A percentile compares a stretch with the other conserved stretches of the same genome.
These are phyloP conservation scores for Aspergillus tanneri DNA, from an alignment of 2,329 filamentous ascomycete genomes.

Conservation along the genomic window DNA sequence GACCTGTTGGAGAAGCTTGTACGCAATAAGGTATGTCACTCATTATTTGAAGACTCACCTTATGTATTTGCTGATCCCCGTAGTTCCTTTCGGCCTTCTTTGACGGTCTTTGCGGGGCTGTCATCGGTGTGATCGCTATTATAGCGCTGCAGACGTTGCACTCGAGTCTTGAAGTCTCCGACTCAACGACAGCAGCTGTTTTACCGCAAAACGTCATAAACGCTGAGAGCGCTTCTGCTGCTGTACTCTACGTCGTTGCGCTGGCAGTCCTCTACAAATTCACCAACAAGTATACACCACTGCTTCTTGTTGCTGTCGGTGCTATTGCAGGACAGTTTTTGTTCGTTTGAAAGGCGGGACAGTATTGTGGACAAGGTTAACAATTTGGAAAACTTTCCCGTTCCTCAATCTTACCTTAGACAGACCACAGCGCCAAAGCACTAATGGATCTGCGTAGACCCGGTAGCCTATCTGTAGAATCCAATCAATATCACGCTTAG, in stretches of 20 bases:
- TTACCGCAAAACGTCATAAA: no score
- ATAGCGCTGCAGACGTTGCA: background rate
- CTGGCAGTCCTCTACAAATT: background rate
- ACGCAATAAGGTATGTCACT: background rate
- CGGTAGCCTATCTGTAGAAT: no score
- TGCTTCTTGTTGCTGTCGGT: background rate
- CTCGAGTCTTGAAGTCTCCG: no score
- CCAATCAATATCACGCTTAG: no score
- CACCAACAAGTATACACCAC: background rate
- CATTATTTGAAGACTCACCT: background rate
- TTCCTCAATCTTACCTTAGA: no score
- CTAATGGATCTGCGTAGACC: no score
- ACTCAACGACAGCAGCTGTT: no score
- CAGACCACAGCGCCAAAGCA: no score
- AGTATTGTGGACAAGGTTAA: no score
- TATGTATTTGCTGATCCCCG: background rate
- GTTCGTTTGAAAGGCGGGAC: no score
- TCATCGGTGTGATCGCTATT: background rate
- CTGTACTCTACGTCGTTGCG: background rate
- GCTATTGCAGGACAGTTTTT: background rate
- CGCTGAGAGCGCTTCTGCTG: background rate
- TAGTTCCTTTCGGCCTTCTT: background rate
- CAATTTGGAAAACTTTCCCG: no score
- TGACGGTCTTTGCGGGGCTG: background rate
- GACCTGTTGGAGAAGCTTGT: background rate